phyloP scores from a whole-genome alignment of 441 rosid genomes.

The Aquilaria agallochum region DNA sequence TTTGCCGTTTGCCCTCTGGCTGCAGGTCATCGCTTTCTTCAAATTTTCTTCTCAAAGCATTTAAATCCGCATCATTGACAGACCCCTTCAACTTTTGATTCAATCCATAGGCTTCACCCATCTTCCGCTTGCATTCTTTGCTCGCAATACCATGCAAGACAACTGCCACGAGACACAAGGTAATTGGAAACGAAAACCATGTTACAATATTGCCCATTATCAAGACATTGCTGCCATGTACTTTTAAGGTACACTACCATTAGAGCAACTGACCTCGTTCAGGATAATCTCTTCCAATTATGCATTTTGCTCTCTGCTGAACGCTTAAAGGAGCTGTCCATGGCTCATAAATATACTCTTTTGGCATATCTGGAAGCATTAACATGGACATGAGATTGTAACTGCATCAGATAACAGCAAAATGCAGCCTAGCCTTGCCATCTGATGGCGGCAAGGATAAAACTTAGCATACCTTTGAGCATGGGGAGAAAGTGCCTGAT shows the following conservation, averaged over 20 bases:
- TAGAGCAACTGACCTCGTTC: constrained; percentile 55
- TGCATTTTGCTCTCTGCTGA: constrained; percentile 83
- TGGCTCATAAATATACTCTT: constrained; percentile 92
- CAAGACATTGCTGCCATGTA: background rate
- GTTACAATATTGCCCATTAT: too few species aligned
- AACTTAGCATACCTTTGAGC: constrained; percentile 60
- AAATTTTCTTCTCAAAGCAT: constrained; percentile 51
- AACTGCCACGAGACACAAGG: constrained; percentile 38
- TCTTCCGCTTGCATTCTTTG: constrained; percentile 77
- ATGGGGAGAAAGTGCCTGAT: constrained; percentile 87
- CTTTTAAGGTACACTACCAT: constrained; percentile 1
- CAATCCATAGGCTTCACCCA: constrained; percentile 79
- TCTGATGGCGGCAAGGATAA: constrained; percentile 4
- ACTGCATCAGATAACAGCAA: background rate
- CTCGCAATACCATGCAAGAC: constrained; percentile 81
- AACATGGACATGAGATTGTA: constrained; percentile 1
- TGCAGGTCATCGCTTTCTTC: constrained; percentile 37
- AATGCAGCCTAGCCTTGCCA: background rate
- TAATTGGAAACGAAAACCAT: background rate
- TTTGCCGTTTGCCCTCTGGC: constrained; percentile 29
- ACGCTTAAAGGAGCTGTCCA: constrained; percentile 89
- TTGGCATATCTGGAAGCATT: constrained; percentile 76
- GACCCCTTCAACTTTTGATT: constrained; percentile 50
- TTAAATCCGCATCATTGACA: constrained; percentile 54
- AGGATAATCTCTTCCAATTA: constrained; percentile 86